These are phyloP conservation scores for Peronospora farinosa DNA, from an alignment of 352 stramenopile species.

Conservation along the genomic window DNA sequence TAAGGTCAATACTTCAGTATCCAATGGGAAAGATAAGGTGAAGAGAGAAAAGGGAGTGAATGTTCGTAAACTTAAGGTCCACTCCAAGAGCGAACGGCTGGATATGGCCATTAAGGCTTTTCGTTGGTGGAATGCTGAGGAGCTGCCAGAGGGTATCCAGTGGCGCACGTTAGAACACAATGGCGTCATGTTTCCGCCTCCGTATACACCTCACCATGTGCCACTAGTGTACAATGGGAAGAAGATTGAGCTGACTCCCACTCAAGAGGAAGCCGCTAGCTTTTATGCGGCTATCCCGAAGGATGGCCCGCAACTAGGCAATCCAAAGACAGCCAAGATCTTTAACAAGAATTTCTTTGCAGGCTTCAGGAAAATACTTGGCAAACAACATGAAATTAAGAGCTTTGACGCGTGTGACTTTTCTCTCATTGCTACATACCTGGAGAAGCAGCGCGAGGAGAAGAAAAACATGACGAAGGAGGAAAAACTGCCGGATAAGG, in stretches of 20 bases:
- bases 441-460: constrained; percentile 89
- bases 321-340: constrained; percentile 93
- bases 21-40: constrained; percentile 33
- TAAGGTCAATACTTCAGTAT: constrained; percentile 16
- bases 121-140: constrained; percentile 98
- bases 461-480: constrained; percentile 96
- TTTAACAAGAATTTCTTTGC: constrained; percentile 99
- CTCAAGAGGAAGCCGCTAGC: constrained; percentile 92
- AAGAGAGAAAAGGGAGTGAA: constrained; percentile 46
- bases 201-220: constrained; percentile 94
- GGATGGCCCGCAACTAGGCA: constrained; percentile 96
- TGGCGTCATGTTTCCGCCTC: constrained; percentile 94
- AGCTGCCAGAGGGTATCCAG: constrained; percentile 91
- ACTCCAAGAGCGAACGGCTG: constrained; percentile 91
- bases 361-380: constrained; percentile 88
- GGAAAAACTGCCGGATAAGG: constrained; percentile 85
- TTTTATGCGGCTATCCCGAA: constrained; percentile 94
- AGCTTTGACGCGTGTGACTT: constrained; percentile 97
- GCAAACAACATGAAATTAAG: constrained; percentile 92
- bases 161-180: constrained; percentile 99
- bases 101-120: constrained; percentile 97
- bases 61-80: constrained; percentile 88
- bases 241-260: constrained; percentile 89
- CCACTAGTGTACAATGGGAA: constrained; percentile 93
- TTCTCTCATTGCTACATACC: constrained; percentile 87